Conservation (phyloP, 2,329 filamentous ascomycete genomes). For the Fusarium odoratissimum region DNA sequence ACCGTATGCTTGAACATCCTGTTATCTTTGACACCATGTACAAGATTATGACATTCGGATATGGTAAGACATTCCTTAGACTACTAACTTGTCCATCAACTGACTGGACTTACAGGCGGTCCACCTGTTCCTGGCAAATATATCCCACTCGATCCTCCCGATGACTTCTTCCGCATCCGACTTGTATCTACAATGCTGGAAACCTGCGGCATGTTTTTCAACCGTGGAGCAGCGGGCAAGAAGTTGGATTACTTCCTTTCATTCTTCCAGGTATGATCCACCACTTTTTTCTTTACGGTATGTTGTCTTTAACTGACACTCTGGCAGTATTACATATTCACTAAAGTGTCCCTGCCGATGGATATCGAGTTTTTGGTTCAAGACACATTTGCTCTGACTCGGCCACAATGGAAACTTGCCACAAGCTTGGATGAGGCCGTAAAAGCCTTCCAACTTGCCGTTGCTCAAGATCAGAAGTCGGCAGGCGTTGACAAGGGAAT, state of each 20-base stretch:
- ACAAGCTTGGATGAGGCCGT: conserved; percentile 84
- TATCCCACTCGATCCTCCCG: conserved; percentile 84
- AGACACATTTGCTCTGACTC: conserved; percentile 85
- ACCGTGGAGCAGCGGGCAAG: conserved; percentile 91
- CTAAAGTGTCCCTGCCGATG: conserved; percentile 91
- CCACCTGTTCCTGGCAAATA: conserved; percentile 82
- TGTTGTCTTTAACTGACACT: conserved; percentile 13
- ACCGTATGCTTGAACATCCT: conserved; percentile 94
- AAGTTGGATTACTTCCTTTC: conserved; percentile 98
- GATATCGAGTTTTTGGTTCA: conserved; percentile 97
- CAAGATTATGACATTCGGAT: conserved; percentile 92
- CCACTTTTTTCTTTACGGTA: fast-evolving
- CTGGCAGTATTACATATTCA: conserved; percentile 85
- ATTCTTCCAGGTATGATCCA: conserved; percentile 80
- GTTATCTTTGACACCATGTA: conserved; percentile 97
- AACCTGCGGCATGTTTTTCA: conserved; percentile 96
- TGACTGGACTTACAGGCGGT: conserved; percentile 64
- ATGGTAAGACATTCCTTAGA: conserved; percentile 62
- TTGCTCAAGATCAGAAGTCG: conserved; percentile 88
- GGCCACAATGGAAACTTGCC: conserved; percentile 93
- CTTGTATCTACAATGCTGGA: conserved; percentile 90
- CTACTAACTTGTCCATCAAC: neutral
- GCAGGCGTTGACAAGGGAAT: conserved; percentile 74
- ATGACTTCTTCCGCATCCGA: conserved; percentile 96
- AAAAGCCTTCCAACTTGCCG: conserved; percentile 85